Percentiles rank a stretch among this genome's conserved stretches.
These are phyloP conservation scores for Jatropha curcas DNA, from an alignment of 345 rosid genomes.

Conservation along the genomic window DNA sequence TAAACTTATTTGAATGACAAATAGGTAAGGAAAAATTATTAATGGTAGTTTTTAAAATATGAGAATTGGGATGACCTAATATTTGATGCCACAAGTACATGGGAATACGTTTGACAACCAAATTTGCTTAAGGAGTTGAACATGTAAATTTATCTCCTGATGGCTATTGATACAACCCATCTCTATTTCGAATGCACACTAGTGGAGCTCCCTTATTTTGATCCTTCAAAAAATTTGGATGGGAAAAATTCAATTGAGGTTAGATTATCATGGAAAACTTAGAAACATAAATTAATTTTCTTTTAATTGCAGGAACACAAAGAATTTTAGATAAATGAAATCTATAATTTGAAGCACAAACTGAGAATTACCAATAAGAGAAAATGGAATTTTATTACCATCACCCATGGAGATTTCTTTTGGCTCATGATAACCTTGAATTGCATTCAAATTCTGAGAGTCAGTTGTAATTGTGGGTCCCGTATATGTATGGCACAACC, in stretches of 20 bases:
- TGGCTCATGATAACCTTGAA: too few relatives aligned
- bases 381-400: neutral
- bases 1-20: too few relatives aligned
- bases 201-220: neutral
- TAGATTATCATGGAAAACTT: neutral
- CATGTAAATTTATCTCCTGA: neutral
- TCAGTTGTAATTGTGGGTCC: too few relatives aligned
- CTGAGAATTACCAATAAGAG: neutral
- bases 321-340: neutral
- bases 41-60: too few relatives aligned
- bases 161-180: neutral
- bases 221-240: neutral
- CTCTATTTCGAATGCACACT: neutral
- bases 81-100: neutral
- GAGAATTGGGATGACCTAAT: neutral
- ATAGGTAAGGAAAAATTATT: too few relatives aligned
- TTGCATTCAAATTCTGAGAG: too few relatives aligned
- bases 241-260: neutral
- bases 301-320: neutral
- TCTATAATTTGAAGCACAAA: neutral
- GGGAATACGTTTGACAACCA: neutral
- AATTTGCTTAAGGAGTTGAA: neutral
- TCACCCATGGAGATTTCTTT: neutral
- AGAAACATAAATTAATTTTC: neutral
- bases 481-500: too few relatives aligned